Evolutionary conservation across 345 rosid species (phyloP).

Genomic region (Murraya paniculata): DNA sequence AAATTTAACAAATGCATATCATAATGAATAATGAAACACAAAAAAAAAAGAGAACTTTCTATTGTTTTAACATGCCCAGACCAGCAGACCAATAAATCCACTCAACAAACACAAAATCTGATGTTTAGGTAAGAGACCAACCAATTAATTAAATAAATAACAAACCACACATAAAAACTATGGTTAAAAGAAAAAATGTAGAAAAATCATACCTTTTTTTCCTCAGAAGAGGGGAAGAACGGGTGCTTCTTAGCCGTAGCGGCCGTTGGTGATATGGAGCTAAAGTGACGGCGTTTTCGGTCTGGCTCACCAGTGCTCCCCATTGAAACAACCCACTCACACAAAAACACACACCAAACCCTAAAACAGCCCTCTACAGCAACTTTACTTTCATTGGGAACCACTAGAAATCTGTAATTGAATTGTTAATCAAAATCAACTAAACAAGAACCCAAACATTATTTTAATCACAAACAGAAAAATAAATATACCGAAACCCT

Average conservation of each 20-base stretch:
- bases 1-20: background rate
- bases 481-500: conserved; percentile 1
- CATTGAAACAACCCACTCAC: conserved; percentile 37
- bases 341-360: conserved; percentile 24
- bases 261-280: conserved; percentile 71
- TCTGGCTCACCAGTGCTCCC: conserved; percentile 94
- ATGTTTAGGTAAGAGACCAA: background rate
- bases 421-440: background rate
- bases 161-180: background rate
- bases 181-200: conserved; percentile 6
- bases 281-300: conserved; percentile 78
- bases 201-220: conserved; percentile 54
- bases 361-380: conserved; percentile 29
- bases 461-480: background rate
- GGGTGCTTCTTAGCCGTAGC: conserved; percentile 69
- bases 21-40: background rate
- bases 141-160: background rate
- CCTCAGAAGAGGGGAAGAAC: conserved; percentile 66
- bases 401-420: background rate
- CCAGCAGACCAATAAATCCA: background rate
- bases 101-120: background rate
- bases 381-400: conserved; percentile 26
- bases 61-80: background rate
- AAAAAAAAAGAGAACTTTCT: background rate
- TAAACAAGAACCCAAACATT: conserved; percentile 1